These are phyloP conservation scores for Ambrosia hybrid DNA, from an alignment of 140 eudicot genomes.

Conservation along the genomic window DNA sequence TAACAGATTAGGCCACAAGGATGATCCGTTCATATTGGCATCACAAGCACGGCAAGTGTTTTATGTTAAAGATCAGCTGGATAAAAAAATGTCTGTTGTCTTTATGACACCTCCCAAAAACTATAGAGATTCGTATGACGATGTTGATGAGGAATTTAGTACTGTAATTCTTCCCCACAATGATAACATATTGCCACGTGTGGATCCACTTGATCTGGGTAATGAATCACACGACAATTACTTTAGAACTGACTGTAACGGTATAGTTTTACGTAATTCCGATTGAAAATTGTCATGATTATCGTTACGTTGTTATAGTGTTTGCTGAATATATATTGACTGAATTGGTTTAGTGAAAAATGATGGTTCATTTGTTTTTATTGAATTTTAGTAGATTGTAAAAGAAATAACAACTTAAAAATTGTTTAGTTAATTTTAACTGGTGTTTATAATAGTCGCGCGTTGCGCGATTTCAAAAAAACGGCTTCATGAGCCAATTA, in stretches of 20 bases:
- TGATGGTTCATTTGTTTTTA: too few species aligned
- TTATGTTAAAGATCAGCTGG: neutral
- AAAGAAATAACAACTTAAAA: too few species aligned
- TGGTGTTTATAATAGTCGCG: too few species aligned
- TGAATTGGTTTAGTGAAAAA: too few species aligned
- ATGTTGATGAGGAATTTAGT: conserved; percentile 7
- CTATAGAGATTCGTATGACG: conserved; percentile 4
- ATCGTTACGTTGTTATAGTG: too few species aligned
- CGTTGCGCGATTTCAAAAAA: too few species aligned
- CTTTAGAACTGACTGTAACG: neutral
- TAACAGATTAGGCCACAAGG: neutral
- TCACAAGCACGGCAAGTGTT: neutral
- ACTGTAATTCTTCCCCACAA: neutral
- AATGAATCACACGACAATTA: neutral
- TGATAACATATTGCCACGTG: neutral
- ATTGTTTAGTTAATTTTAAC: too few species aligned
- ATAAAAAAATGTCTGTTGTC: neutral
- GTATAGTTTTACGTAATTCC: neutral
- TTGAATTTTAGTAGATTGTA: too few species aligned
- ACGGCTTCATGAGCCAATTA: too few species aligned
- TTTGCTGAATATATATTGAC: too few species aligned
- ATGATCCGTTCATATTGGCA: neutral
- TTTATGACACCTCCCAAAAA: neutral
- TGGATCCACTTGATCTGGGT: neutral
- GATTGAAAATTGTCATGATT: neutral